phyloP scores from a whole-genome alignment of 345 rosid species.

The Raphanus raphanistrum region DNA sequence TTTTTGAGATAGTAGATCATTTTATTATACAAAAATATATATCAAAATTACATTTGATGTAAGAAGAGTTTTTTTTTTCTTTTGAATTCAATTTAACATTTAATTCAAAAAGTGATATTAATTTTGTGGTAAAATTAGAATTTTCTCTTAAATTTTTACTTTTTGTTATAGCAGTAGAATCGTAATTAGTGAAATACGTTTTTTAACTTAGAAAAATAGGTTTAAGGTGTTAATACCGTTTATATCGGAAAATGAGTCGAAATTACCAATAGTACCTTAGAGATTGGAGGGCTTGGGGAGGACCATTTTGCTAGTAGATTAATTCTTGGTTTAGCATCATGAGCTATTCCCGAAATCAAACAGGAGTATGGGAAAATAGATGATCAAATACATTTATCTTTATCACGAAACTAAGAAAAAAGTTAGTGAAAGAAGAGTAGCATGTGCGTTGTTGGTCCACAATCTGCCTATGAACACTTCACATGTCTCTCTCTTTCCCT shows the following conservation, averaged over 20 bases:
- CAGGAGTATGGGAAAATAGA: constrained; percentile 9
- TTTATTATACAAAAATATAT: no score
- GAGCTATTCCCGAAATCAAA: neutral
- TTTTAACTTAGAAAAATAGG: no score
- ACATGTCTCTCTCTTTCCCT: constrained; percentile 41
- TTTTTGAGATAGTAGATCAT: no score
- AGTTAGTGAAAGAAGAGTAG: constrained; percentile 33
- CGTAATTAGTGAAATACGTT: no score
- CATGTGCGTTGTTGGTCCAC: constrained; percentile 45
- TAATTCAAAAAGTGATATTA: no score
- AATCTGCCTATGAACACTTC: constrained; percentile 43
- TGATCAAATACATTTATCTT: constrained; percentile 12
- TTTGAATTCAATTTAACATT: no score
- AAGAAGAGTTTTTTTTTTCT: no score
- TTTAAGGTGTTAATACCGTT: neutral
- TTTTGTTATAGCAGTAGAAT: no score
- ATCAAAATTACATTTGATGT: no score
- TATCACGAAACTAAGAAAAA: constrained; percentile 26
- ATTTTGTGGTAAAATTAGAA: no score
- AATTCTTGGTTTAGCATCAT: neutral
- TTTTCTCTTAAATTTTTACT: no score
- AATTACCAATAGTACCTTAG: neutral
- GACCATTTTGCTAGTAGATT: neutral
- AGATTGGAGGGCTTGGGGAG: neutral
- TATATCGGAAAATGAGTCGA: neutral